These are phyloP conservation scores for Aristolochia fimbriata DNA, from an alignment of 164 flowering plant genomes.

Conservation along the genomic window DNA sequence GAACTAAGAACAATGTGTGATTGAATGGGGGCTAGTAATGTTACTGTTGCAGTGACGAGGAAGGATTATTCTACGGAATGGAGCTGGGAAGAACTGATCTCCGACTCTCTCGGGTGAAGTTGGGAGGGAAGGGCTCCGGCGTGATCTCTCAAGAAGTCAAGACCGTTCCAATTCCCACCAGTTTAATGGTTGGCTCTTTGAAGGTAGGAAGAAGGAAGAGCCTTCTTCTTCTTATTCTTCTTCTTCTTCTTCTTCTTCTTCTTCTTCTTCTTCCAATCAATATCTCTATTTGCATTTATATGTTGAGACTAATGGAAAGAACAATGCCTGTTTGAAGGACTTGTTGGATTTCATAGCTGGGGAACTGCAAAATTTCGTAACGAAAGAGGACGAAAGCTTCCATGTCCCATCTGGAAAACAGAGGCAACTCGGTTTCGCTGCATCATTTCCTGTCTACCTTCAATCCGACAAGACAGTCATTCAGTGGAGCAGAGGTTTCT, in stretches of 20 bases:
- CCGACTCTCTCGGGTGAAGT: slow-evolving; percentile 29
- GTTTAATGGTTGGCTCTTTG: slow-evolving; percentile 22
- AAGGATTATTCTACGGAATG: slow-evolving; percentile 53
- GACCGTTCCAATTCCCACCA: slow-evolving; percentile 33
- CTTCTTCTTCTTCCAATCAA: too few relatives aligned
- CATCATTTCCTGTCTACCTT: slow-evolving; percentile 34
- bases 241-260: too few relatives aligned
- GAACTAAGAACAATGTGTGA: too few relatives aligned
- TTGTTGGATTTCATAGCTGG: slow-evolving; percentile 38
- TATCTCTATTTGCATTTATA: too few relatives aligned
- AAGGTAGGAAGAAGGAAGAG: too few relatives aligned
- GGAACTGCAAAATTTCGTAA: slow-evolving; percentile 33
- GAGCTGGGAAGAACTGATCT: slow-evolving; percentile 38
- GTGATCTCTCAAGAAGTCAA: slow-evolving; percentile 28
- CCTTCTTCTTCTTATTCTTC: too few relatives aligned
- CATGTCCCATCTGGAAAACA: slow-evolving; percentile 7
- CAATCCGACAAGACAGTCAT: slow-evolving; percentile 15
- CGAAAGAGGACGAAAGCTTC: slow-evolving; percentile 15
- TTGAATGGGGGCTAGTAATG: too few relatives aligned
- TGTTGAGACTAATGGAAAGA: too few relatives aligned
- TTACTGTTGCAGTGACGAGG: slow-evolving; percentile 35
- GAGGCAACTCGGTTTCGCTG: slow-evolving; percentile 40
- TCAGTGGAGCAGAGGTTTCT: slow-evolving; percentile 37
- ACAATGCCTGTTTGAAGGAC: slow-evolving; percentile 40
- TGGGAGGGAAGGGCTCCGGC: slow-evolving; percentile 40